Conservation (phyloP, 2,329 filamentous ascomycete genomes). For the Cordyceps farinosa region DNA sequence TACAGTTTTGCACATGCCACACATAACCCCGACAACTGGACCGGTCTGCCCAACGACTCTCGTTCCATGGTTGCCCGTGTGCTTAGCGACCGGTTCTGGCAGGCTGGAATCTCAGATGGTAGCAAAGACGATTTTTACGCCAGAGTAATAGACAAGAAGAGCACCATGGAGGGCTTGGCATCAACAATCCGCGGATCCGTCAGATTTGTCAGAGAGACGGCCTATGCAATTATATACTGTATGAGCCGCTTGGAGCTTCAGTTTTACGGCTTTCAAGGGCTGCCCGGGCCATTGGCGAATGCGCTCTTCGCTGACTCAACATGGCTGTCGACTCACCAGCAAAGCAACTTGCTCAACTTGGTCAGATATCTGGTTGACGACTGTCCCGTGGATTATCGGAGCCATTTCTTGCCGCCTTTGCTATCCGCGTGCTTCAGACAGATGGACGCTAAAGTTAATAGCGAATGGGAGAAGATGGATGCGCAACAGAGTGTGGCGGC, state of each 20-base stretch:
- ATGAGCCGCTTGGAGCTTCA: constrained; percentile 82
- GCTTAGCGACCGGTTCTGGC: constrained; percentile 94
- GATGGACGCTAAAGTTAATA: constrained; percentile 80
- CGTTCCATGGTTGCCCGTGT: constrained; percentile 74
- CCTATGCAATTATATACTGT: constrained; percentile 91
- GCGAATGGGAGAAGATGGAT: constrained; percentile 80
- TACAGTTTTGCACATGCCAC: constrained; percentile 81
- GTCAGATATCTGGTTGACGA: constrained; percentile 87
- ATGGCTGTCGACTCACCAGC: constrained; percentile 83
- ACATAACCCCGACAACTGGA: constrained; percentile 83
- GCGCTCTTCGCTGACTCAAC: constrained; percentile 80
- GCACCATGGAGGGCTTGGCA: constrained; percentile 86
- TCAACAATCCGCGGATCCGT: constrained; percentile 89
- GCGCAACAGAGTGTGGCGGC: constrained; percentile 58
- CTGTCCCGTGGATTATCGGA: constrained; percentile 74
- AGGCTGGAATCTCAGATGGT: constrained; percentile 92
- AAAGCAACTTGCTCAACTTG: constrained; percentile 88
- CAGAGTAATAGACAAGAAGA: constrained; percentile 81
- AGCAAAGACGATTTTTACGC: constrained; percentile 97
- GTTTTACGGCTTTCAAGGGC: constrained; percentile 85
- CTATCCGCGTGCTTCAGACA: constrained; percentile 78
- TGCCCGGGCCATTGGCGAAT: constrained; percentile 77
- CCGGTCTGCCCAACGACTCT: constrained; percentile 70
- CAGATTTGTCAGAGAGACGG: constrained; percentile 84
- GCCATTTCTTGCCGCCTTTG: constrained; percentile 80